phyloP scores from a whole-genome alignment of 2,329 filamentous ascomycete genomes.

The Fusarium palustre region DNA sequence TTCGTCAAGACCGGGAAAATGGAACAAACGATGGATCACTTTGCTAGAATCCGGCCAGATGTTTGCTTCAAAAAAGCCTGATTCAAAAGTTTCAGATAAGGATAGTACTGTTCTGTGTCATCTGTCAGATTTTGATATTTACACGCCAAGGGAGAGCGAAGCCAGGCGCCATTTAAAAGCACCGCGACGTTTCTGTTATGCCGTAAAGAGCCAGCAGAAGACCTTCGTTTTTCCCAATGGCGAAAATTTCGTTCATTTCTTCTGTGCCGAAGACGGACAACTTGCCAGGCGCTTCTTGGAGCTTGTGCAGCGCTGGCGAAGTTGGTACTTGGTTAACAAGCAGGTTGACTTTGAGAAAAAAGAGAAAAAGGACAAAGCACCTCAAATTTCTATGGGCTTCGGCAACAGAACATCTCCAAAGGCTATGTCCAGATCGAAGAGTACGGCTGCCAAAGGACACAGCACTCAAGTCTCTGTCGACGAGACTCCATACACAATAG shows the following conservation, averaged over 20 bases:
- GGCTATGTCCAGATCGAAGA: constrained; percentile 55
- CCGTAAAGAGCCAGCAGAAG: constrained; percentile 93
- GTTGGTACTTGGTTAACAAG: constrained; percentile 87
- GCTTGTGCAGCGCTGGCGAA: constrained; percentile 83
- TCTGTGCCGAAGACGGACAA: constrained; percentile 79
- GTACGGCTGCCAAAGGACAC: constrained; percentile 44
- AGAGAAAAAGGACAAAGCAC: constrained; percentile 33
- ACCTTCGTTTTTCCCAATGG: constrained; percentile 83
- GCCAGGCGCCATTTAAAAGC: constrained; percentile 78
- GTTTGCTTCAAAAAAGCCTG: constrained; percentile 74
- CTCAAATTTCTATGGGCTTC: constrained; percentile 5
- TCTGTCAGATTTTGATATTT: constrained; percentile 92
- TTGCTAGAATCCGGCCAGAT: constrained; percentile 80
- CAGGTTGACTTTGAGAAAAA: constrained; percentile 64
- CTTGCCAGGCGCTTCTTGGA: constrained; percentile 77
- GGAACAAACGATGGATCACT: constrained; percentile 86
- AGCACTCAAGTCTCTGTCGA: constrained; percentile 55
- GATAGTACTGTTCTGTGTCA: constrained; percentile 80
- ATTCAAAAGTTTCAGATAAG: constrained; percentile 70
- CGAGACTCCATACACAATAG: constrained; percentile 70
- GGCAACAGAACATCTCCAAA: constrained; percentile 25
- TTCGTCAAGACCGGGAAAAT: constrained; percentile 84
- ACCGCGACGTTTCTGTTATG: constrained; percentile 87
- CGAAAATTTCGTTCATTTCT: constrained; percentile 92
- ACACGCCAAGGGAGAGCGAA: constrained; percentile 77